Evolutionary conservation across 164 flowering plant genomes (phyloP).

Genomic region (Taxillus chinensis): DNA sequence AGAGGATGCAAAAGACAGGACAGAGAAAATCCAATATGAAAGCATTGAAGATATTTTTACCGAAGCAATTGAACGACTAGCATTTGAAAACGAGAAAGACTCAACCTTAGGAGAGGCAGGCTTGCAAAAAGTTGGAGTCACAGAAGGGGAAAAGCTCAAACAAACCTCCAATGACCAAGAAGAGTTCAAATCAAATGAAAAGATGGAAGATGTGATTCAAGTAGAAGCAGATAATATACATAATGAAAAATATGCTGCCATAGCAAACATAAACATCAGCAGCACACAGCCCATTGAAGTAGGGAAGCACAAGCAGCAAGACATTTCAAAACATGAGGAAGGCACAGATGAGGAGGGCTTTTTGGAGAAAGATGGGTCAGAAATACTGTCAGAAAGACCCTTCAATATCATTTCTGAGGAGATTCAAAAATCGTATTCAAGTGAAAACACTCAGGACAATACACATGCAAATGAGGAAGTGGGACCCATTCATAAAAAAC

Average conservation of each 20-base stretch:
- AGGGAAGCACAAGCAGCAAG: not conserved
- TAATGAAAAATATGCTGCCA: not conserved
- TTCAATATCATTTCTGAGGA: too few species aligned
- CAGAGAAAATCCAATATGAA: constrained; percentile 7
- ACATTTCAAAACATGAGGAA: not conserved
- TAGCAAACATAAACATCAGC: not conserved
- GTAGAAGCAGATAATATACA: not conserved
- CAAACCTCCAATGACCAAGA: not conserved
- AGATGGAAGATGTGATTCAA: not conserved
- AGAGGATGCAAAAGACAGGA: constrained; percentile 8
- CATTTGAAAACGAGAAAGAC: constrained; percentile 10
- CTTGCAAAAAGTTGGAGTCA: not conserved
- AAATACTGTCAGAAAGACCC: too few species aligned
- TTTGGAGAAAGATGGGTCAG: too few species aligned
- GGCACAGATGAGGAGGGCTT: not conserved
- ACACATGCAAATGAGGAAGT: too few species aligned
- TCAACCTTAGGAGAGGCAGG: not conserved
- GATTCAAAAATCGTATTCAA: too few species aligned
- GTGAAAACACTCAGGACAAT: too few species aligned
- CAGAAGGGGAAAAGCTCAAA: not conserved
- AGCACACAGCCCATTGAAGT: not conserved
- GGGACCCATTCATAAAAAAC: too few species aligned
- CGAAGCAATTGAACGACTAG: not conserved
- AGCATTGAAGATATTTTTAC: constrained; percentile 5
- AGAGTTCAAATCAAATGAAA: not conserved